These are phyloP conservation scores for Thymus mandschuricus DNA, from an alignment of 257 asterid species.

Conservation along the genomic window DNA sequence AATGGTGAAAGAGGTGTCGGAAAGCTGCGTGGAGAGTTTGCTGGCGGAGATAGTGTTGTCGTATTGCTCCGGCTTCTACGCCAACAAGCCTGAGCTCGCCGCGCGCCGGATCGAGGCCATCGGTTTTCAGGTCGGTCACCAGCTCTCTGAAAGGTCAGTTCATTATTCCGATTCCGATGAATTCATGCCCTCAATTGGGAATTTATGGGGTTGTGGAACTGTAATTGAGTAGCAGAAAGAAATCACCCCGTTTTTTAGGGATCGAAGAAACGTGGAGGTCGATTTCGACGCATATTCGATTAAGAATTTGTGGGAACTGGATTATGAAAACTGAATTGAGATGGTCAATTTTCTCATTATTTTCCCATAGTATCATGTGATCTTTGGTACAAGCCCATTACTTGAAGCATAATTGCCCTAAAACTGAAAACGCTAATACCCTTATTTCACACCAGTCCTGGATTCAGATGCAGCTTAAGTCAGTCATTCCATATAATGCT, in stretches of 20 bases:
- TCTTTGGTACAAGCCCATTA: neutral
- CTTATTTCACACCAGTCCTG: neutral
- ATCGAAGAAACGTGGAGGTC: neutral
- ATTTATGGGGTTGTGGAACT: neutral
- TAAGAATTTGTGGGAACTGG: neutral
- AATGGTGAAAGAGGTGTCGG: slow-evolving; percentile 85
- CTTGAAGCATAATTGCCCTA: slow-evolving; percentile 1
- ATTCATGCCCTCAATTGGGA: neutral
- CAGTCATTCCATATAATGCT: neutral
- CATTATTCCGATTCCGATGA: neutral
- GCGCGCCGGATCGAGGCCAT: slow-evolving; percentile 97
- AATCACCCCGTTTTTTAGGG: neutral
- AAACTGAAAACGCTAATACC: neutral
- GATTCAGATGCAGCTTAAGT: neutral
- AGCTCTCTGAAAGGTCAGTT: slow-evolving; percentile 75
- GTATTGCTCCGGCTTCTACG: slow-evolving; percentile 79
- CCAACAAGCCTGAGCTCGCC: slow-evolving; percentile 92
- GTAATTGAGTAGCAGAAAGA: neutral
- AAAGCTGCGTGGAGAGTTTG: slow-evolving; percentile 93
- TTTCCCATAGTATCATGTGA: neutral
- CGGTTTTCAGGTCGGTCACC: slow-evolving; percentile 97
- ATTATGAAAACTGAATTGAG: neutral
- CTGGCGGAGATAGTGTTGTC: slow-evolving; percentile 80
- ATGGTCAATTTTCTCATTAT: neutral
- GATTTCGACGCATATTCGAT: slow-evolving; percentile 3